Conservation (phyloP, 139 green algal species). For the Monoraphidium neglectum region DNA sequence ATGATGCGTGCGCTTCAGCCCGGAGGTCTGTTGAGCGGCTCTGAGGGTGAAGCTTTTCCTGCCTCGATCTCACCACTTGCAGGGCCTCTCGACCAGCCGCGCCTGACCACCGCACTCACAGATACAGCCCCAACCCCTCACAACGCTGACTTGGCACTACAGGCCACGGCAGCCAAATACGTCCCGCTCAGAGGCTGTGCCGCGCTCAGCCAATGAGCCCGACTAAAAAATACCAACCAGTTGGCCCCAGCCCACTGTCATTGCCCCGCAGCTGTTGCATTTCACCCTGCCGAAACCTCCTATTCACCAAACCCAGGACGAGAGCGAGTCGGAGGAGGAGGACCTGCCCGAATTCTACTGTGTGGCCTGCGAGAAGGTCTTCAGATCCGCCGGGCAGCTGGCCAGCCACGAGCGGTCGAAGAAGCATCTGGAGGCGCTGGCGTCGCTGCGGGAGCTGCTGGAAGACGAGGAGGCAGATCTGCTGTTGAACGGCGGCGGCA, state of each 20-base stretch:
- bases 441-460: slow-evolving; percentile 51
- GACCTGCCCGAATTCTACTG: slow-evolving; percentile 69
- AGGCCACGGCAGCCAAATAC: not conserved
- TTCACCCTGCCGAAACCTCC: too few relatives aligned
- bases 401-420: slow-evolving; percentile 87
- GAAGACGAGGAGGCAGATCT: slow-evolving; percentile 56
- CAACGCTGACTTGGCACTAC: not conserved
- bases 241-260: not conserved
- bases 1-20: too few relatives aligned
- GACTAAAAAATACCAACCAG: not conserved
- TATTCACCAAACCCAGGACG: too few relatives aligned
- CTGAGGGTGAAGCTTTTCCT: too few relatives aligned
- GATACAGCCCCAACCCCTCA: too few relatives aligned
- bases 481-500: not conserved
- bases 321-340: slow-evolving; percentile 19
- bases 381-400: slow-evolving; percentile 81
- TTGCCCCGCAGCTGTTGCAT: not conserved
- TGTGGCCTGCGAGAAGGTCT: slow-evolving; percentile 90
- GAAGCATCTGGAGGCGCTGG: slow-evolving; percentile 73
- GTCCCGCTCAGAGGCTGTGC: not conserved
- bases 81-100: too few relatives aligned
- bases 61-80: too few relatives aligned
- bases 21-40: too few relatives aligned
- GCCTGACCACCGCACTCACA: too few relatives aligned
- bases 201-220: not conserved